phyloP scores from a whole-genome alignment of 1,284 basidiomycete species.

The Cryptococcus sp. region DNA sequence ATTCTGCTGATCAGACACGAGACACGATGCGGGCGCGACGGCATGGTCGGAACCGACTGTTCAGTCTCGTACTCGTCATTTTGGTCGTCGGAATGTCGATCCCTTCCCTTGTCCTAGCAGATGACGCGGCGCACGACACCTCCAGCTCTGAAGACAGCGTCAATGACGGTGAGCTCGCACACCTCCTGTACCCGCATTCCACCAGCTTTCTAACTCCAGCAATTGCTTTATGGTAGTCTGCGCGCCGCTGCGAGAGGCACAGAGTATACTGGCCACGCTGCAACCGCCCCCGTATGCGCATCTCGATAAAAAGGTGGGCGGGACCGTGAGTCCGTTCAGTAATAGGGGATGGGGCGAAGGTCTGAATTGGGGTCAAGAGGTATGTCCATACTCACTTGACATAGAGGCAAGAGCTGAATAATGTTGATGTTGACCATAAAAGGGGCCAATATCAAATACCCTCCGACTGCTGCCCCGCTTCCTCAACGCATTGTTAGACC shows the following conservation, averaged over 20 bases:
- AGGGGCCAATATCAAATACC: constrained; percentile 46
- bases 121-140: background rate
- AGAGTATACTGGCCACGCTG: constrained; percentile 28
- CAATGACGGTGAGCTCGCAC: too few relatives aligned
- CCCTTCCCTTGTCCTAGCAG: background rate
- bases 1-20: too few relatives aligned
- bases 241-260: constrained; percentile 32
- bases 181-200: too few relatives aligned
- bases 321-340: constrained; percentile 15
- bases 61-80: background rate
- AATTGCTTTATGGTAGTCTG: constrained; percentile 17
- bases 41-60: background rate
- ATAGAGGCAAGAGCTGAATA: background rate
- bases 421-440: background rate
- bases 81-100: background rate
- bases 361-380: constrained; percentile 42
- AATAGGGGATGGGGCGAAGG: constrained; percentile 36
- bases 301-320: constrained; percentile 28
- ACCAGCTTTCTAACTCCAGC: background rate
- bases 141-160: too few relatives aligned
- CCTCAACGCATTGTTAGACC: constrained; percentile 57
- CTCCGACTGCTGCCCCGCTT: constrained; percentile 38
- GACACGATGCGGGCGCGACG: too few relatives aligned
- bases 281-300: constrained; percentile 31
- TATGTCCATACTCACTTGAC: constrained; percentile 6